Base-by-base conservation (phyloP, 441 rosid genomes). In the Erysimum cheiri region DNA sequence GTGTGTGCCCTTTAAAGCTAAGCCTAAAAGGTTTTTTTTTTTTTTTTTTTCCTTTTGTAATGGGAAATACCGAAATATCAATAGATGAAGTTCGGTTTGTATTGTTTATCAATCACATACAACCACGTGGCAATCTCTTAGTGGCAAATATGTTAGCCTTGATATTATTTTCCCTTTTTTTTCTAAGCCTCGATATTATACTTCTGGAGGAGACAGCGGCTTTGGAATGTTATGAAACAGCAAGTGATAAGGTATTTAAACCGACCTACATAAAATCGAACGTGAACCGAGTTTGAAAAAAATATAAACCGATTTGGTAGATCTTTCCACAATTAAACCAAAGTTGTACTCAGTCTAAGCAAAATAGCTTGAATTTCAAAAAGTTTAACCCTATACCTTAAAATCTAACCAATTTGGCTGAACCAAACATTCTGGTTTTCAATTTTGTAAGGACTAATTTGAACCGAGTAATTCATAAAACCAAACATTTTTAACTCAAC, bases 1-100 rank as follows among this genome's bases (percentile, higher is more conserved):
- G 31, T 53, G 50, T 60, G 68, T 36, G 56, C 56, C 68, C 67
- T 74, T 68, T 47, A 61, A 75, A 46, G 66, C 70, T 69, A 68
- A 68, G 60, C 70, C 78, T 55, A 54, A 61, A 74, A 61, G 5
- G 5, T 32, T 67, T 66, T 50, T 32, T 40, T 52, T 67, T 11
- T 22, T 32, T 37, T 44, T 37, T 41, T 14, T 32, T n/a, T n/a
- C n/a, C 31, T 61, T 36, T 14, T 12, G 44, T 24, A 61, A 56
- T 47, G 14, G 46, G 49, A n/a, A n/a, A n/a, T n/a, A n/a, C n/a
- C n/a, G 22, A 12, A 41, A 29, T 29, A 48, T 40, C 35, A 60
- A 19, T 46, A 29, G 60, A 47, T 47, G 32, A 61, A 60, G 70
- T 69, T 69, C 66, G 74, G 70, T 63, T 58, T 35, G 43, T 57